Conservation (phyloP, 1,284 basidiomycete genomes). For the Somion occarium region DNA sequence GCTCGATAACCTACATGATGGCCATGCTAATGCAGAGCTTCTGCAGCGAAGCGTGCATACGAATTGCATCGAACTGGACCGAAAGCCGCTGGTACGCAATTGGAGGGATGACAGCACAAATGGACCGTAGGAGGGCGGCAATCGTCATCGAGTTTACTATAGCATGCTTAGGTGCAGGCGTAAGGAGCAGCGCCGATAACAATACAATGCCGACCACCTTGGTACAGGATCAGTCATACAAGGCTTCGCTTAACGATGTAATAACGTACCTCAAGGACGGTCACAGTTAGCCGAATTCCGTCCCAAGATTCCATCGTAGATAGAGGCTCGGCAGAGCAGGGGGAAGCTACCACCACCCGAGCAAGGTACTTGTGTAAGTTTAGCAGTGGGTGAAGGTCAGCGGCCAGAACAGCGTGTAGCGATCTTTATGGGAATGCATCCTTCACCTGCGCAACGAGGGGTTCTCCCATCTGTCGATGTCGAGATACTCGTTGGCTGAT, state of each 20-base stretch:
- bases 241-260: background rate
- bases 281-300: constrained; percentile 15
- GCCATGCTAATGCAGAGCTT: constrained; percentile 18
- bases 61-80: constrained; percentile 9
- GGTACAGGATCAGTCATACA: background rate
- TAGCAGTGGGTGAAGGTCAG: background rate
- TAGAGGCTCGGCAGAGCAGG: too few relatives aligned
- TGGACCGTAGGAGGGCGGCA: constrained; percentile 18
- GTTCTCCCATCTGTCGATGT: background rate
- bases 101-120: constrained; percentile 17
- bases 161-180: constrained; percentile 23
- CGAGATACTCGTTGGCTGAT: background rate
- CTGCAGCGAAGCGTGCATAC: constrained; percentile 4
- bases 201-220: constrained; percentile 16
- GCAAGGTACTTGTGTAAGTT: background rate
- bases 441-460: background rate
- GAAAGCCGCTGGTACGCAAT: constrained; percentile 13
- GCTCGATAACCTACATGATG: constrained; percentile 17
- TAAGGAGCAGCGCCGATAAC: constrained; percentile 17
- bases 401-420: background rate
- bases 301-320: constrained; percentile 1
- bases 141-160: constrained; percentile 22
- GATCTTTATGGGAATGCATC: background rate
- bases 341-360: too few relatives aligned
- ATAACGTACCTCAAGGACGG: constrained; percentile 19